Base-by-base conservation (phyloP, 192 early-diverging fungal genomes). In the Coemansia sp. region DNA sequence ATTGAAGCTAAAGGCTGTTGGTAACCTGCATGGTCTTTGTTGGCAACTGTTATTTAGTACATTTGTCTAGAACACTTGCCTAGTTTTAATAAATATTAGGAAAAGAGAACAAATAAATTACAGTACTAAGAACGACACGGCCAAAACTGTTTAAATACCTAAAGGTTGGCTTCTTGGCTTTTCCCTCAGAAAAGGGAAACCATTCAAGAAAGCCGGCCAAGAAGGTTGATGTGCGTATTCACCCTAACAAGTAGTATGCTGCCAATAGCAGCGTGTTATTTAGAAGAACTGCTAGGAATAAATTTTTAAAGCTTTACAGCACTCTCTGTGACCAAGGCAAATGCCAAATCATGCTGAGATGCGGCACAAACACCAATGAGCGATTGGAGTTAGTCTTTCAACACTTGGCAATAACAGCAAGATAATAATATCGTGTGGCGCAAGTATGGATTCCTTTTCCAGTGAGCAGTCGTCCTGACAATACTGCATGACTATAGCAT, bases 351-450 rank as follows among this genome's bases (percentile, higher is more conserved):
- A 0, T 74, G 69, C 43, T 86, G 49, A 1, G 62, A 71, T 52
- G 91, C 67, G 2, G 84, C 75, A 6, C 87, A 85, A 3, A 98
- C 66, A 60, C 88, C 91, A 7, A 78, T 66, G 7, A 98, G 72
- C 58, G 81, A 91, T 13, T 82, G 62, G 17, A 90, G 90, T 19
- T 74, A 78, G 16, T 67, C 78, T 87, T 94, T 94, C 14, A 98
- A 97, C 91, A 0, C 96, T 95, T 6, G 95, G 95, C 62, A 98
- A 71, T 37, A 89, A 83, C 52, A 92, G 87, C 16, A 96, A 82
- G 28, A 97, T 78, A 39, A 93, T 89, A 74, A 91, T 87, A 3
- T 93, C 92, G 8, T 90, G 89, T 14, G 88, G 67, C 39, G 87
- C 90, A 59, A 87, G 90, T 1, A 87, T 85, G 16, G 88, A 87